Base-by-base conservation (phyloP, 1,139 yeast species). In the Sugiyamaella paludigena region DNA sequence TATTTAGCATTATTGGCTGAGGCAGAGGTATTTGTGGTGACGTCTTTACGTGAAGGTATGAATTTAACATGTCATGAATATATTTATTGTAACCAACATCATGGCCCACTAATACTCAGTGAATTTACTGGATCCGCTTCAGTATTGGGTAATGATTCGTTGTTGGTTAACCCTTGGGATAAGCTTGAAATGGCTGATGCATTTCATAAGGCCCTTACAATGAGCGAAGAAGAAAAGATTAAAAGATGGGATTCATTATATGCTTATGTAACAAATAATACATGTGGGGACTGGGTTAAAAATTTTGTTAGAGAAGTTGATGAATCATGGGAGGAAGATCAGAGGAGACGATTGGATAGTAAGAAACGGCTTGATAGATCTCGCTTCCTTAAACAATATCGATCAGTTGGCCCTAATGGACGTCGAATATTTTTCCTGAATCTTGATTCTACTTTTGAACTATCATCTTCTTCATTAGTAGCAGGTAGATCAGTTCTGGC, bases 71-170 rank as follows among this genome's bases (percentile, higher is more conserved):
- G 97, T 61, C 98, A 94, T 63, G 98, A 92, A 66, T 94, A 85
- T 64, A 79, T 89, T 34, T 84, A 83, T 49, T 88, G 96, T 26
- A 80, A 95, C 3, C 81, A 79, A 36, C 78, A 79, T 55, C 81
- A 85, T 56, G 85, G 96, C 0, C 96, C 98, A 0, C 75, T 92
- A 57, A 77, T 92, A 50, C 69, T 92, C 52, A 86, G 96, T 35
- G 99, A 92, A 66, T 92, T 94, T 60, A 89, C 97, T 0, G 98
- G 98, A 1, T 86, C 96, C 11, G 95, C 98, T 0, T 77, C 84
- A 1, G 79, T 91, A 5, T 74, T 94, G 45, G 65, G 64, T 12
- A 53, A 57, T 7, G 91, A 94, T 12, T 87, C 96, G 2, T 57
- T 91, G 5, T 68, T 88, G 40, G 83, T 91, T 36, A 94, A 92